Base-by-base conservation (phyloP, 2,329 filamentous ascomycete genomes). In the Pseudophaeomoniella oleicola region DNA sequence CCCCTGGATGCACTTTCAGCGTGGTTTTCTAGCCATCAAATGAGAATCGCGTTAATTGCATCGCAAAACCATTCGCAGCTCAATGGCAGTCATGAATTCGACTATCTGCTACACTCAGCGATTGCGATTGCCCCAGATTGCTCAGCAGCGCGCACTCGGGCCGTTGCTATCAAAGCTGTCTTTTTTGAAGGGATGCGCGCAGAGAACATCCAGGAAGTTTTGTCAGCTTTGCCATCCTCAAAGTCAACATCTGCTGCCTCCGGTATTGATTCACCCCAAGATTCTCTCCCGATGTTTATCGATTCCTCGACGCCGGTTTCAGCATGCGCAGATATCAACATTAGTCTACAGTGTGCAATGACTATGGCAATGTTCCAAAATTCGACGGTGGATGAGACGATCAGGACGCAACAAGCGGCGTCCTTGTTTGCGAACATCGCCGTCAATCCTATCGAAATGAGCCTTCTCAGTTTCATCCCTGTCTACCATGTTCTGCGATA, bases 1-100 rank as follows among this genome's bases (percentile, higher is more conserved):
- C 84, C 87, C 0, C 72, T 94, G 45, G 88, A 94, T 56, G 86
- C 85, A 10, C 74, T 94, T 36, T 84, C 87, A 4, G 84, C 87
- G 2, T 94, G 87, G 87, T 90, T 78, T 64, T 92, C 87, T 1
- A 84, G 75, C 44, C 67, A 79, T 38, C 66, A 74, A 10, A 61
- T 94, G 27, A 81, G 86, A 48, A 69, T 71, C 39, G 76, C 75
- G 2, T 67, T 94, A 17, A 64, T 75, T 10, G 64, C 66, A 12
- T 77, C 72, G 62, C 13, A 53, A 57, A 2, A 53, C 56, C 9
- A 59, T 52, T n/a, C 55, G 56, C 37, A 52, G 57, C 19, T 55
- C 54, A 27, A 59, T 64, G 22, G 50, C 49, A 37, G 47, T 38
- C 38, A 62, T 56, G 40, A 53, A 30, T 63, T 73, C 41, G 60